Conservation (phyloP, 179 eudicot genomes). For the Silene vulgaris region DNA sequence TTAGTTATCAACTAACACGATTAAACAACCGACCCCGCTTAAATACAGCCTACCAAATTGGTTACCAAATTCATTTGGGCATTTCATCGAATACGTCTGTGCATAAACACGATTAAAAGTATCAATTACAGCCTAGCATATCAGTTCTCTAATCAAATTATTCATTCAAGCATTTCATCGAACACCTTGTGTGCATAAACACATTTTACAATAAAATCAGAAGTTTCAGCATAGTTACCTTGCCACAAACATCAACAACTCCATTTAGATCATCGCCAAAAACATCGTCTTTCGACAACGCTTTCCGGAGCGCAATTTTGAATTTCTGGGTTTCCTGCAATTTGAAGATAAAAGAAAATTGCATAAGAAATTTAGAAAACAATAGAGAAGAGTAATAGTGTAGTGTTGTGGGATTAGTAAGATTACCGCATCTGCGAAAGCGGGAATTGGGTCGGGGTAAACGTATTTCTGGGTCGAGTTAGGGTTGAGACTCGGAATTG, state of each 20-base stretch:
- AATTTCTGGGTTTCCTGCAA: slow-evolving; percentile 53
- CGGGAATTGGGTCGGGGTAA: slow-evolving; percentile 57
- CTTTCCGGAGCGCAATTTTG: slow-evolving; percentile 38
- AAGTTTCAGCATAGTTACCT: slow-evolving; percentile 33
- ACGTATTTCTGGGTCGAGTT: slow-evolving; percentile 31
- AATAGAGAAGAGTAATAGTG: slow-evolving; percentile 27
- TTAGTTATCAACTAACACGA: no score
- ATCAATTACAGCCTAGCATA: neutral
- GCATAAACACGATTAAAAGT: no score
- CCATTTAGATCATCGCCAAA: slow-evolving; percentile 42
- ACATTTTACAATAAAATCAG: neutral
- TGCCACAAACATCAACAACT: slow-evolving; percentile 42
- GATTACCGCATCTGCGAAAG: slow-evolving; percentile 45
- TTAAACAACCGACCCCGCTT: no score
- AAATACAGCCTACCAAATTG: no score
- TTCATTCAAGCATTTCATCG: slow-evolving; percentile 28
- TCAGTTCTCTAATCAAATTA: neutral
- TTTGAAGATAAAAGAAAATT: neutral
- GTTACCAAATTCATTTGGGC: no score
- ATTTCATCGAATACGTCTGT: no score
- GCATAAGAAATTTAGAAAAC: slow-evolving; percentile 22
- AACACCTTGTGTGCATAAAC: slow-evolving; percentile 28
- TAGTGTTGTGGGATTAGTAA: neutral
- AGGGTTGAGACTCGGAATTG: slow-evolving; percentile 23
- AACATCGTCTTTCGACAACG: slow-evolving; percentile 28